Evolutionary conservation across 148 eudicot species (phyloP).

Genomic region (Limonium bicolor): DNA sequence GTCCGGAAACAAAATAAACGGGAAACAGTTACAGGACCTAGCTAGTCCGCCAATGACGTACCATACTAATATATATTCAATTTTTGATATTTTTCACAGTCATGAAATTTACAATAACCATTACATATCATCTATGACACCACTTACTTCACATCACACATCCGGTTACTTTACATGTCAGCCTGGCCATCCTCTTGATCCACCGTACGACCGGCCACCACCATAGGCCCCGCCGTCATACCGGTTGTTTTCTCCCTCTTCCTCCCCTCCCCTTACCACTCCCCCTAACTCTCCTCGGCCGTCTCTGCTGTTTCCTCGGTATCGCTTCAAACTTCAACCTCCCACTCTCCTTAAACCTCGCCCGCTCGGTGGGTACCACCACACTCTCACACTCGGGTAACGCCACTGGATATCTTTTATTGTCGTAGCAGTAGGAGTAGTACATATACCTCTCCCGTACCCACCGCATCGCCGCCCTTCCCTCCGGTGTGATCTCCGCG

Average conservation of each 20-base stretch:
- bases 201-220: too few species aligned
- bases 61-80: too few species aligned
- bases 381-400: conserved; percentile 90
- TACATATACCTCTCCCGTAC: conserved; percentile 69
- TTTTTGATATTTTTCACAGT: too few species aligned
- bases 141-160: too few species aligned
- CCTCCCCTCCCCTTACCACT: background rate
- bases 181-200: too few species aligned
- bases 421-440: conserved; percentile 73
- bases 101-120: too few species aligned
- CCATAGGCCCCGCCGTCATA: too few species aligned
- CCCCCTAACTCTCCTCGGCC: conserved; percentile 13
- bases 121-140: too few species aligned
- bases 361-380: conserved; percentile 34
- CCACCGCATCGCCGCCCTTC: conserved; percentile 47
- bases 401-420: conserved; percentile 31
- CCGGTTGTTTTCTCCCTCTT: background rate
- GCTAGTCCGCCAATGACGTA: too few species aligned
- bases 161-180: too few species aligned
- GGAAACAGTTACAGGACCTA: too few species aligned
- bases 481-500: conserved; percentile 29
- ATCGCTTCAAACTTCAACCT: conserved; percentile 43
- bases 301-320: conserved; percentile 14
- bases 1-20: too few species aligned
- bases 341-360: conserved; percentile 49